A percentile compares a stretch with the other conserved stretches of the same genome.
Conservation (phyloP, 306 rosid species). For the Coriaria nepalensis region DNA sequence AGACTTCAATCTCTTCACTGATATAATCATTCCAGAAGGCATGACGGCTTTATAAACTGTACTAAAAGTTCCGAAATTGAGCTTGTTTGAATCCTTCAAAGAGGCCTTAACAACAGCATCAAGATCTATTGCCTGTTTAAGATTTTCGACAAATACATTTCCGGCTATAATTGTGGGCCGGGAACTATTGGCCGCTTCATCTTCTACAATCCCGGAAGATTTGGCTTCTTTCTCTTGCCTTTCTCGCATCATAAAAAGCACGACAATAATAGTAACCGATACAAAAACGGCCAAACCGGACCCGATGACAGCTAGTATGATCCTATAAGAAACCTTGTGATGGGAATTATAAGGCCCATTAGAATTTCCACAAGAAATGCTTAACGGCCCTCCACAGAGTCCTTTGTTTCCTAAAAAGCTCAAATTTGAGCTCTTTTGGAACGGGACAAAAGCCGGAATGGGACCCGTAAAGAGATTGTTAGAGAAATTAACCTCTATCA, state of each 20-base stretch:
- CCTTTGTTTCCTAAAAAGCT: constrained; percentile 70
- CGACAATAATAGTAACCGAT: constrained; percentile 72
- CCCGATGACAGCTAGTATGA: constrained; percentile 76
- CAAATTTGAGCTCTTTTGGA: constrained; percentile 80
- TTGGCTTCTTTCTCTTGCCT: constrained; percentile 78
- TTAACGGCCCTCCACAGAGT: constrained; percentile 90
- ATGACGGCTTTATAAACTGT: constrained; percentile 79
- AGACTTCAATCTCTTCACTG: constrained; percentile 84
- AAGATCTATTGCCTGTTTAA: constrained; percentile 80
- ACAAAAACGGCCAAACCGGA: constrained; percentile 79
- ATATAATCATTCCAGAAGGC: constrained; percentile 86
- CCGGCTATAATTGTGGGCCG: constrained; percentile 71
- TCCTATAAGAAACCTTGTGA: constrained; percentile 84
- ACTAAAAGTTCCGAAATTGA: constrained; percentile 87
- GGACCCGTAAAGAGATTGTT: constrained; percentile 71
- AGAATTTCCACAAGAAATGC: constrained; percentile 43
- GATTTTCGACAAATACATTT: constrained; percentile 67
- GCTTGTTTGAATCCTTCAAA: constrained; percentile 72
- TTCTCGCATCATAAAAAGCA: constrained; percentile 83
- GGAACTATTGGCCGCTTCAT: constrained; percentile 15
- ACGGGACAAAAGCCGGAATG: constrained; percentile 70
- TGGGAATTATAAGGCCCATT: constrained; percentile 37
- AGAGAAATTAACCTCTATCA: constrained; percentile 95
- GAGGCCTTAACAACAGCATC: constrained; percentile 84
- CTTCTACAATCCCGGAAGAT: constrained; percentile 51